Conservation (phyloP, 2,329 filamentous ascomycete genomes). For the Rhinocladiella mackenziei region DNA sequence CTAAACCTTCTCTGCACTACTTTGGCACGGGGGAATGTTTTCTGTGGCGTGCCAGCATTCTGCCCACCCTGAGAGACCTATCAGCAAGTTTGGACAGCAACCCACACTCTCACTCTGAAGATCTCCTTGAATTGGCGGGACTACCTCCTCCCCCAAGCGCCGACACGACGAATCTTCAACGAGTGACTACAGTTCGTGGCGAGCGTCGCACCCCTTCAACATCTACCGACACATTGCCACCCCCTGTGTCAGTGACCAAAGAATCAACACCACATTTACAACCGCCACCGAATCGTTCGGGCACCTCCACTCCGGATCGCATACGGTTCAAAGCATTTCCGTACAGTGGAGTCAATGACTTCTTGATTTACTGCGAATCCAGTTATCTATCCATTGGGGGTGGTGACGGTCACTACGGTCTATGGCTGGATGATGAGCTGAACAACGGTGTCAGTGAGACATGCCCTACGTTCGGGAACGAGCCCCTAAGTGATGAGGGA, state of each 20-base stretch:
- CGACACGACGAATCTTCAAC: slow-evolving; percentile 59
- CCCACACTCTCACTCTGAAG: slow-evolving; percentile 28
- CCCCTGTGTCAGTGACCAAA: slow-evolving; percentile 15
- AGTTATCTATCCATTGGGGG: slow-evolving; percentile 83
- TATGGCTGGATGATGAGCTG: slow-evolving; percentile 87
- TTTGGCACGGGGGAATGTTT: slow-evolving; percentile 97
- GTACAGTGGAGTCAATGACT: slow-evolving; percentile 93
- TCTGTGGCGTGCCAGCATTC: slow-evolving; percentile 71
- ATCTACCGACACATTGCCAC: slow-evolving; percentile 29
- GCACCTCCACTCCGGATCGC: slow-evolving; percentile 61
- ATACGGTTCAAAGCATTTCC: slow-evolving; percentile 97
- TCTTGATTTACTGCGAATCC: slow-evolving; percentile 87
- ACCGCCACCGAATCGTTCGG: slow-evolving; percentile 32
- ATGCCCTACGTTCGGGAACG: slow-evolving; percentile 92
- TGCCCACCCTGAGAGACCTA: slow-evolving; percentile 50
- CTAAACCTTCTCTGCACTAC: slow-evolving; percentile 76
- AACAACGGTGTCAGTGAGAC: slow-evolving; percentile 77
- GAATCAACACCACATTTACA: slow-evolving; percentile 23
- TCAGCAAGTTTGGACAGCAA: slow-evolving; percentile 9
- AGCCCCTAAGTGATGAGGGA: slow-evolving; percentile 86
- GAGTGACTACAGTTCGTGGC: slow-evolving; percentile 56
- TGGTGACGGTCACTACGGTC: slow-evolving; percentile 82
- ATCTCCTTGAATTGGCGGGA: slow-evolving; percentile 48
- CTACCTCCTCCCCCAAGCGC: slow-evolving; percentile 67
- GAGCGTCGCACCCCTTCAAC: slow-evolving; percentile 38